Evolutionary conservation across 768 basidiomycete genomes (phyloP).

Genomic region (Auricularia auricula-judae): DNA sequence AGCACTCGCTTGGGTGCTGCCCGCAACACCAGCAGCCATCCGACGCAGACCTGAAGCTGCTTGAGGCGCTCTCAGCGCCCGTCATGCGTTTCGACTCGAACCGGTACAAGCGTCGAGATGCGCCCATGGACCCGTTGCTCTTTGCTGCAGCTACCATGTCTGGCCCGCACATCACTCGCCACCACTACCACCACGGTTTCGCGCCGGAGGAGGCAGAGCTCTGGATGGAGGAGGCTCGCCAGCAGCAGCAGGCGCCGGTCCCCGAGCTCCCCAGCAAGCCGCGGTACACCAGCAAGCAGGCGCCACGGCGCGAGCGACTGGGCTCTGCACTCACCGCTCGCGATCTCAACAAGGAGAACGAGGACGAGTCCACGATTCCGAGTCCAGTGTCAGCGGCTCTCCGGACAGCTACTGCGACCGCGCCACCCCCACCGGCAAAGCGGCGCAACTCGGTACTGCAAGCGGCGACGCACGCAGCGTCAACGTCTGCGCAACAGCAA

Average conservation of each 20-base stretch:
- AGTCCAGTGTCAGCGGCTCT: not conserved
- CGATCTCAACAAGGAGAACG: constrained; percentile 6
- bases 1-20: not conserved
- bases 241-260: constrained; percentile 34
- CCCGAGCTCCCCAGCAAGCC: constrained; percentile 16
- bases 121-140: constrained; percentile 66
- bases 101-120: constrained; percentile 49
- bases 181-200: constrained; percentile 78
- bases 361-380: constrained; percentile 1
- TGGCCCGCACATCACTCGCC: constrained; percentile 68
- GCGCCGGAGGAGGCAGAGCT: constrained; percentile 48
- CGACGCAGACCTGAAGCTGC: not conserved
- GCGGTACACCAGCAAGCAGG: constrained; percentile 65
- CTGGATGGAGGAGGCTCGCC: constrained; percentile 44
- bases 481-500: not conserved
- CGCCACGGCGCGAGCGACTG: constrained; percentile 54
- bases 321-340: constrained; percentile 14
- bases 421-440: constrained; percentile 12
- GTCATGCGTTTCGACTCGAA: constrained; percentile 5
- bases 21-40: not conserved
- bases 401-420: constrained; percentile 2
- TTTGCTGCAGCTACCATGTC: constrained; percentile 68
- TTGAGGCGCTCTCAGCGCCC: not conserved
- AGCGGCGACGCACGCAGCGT: constrained; percentile 17
- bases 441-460: constrained; percentile 20